Conservation (phyloP, 805 yeast species). For the Ogataea degrootiae region DNA sequence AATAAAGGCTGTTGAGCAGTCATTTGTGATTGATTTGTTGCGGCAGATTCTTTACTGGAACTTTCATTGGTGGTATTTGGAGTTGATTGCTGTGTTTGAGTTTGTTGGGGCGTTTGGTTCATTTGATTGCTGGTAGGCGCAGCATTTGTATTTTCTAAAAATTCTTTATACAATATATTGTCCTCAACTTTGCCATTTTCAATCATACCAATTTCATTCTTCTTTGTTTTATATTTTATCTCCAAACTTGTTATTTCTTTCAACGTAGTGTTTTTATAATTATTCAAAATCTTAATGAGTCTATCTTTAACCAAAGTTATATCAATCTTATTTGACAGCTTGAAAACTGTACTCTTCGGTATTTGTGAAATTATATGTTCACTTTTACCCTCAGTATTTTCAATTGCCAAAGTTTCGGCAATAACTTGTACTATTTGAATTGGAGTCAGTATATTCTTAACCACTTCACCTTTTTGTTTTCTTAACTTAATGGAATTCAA, state of each 20-base stretch:
- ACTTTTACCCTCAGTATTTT: conserved; percentile 22
- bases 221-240: conserved; percentile 29
- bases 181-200: conserved; percentile 39
- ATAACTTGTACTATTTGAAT: conserved; percentile 33
- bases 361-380: conserved; percentile 29
- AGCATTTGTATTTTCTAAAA: conserved; percentile 7
- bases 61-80: background rate
- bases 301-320: conserved; percentile 30
- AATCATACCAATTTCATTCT: conserved; percentile 36
- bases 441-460: conserved; percentile 25
- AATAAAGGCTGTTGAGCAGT: too few species aligned
- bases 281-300: conserved; percentile 29
- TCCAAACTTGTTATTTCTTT: conserved; percentile 37
- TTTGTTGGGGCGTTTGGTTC: background rate
- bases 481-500: conserved; percentile 18
- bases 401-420: conserved; percentile 31
- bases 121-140: too few species aligned
- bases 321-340: conserved; percentile 27
- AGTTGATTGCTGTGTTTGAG: background rate
- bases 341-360: conserved; percentile 30
- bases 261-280: conserved; percentile 29
- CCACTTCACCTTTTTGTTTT: conserved; percentile 15
- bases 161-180: conserved; percentile 26
- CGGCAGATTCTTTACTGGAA: too few species aligned
- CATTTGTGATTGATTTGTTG: too few species aligned